Base-by-base conservation (phyloP, 352 stramenopile species). In the Globisporangium recalcitrans region DNA sequence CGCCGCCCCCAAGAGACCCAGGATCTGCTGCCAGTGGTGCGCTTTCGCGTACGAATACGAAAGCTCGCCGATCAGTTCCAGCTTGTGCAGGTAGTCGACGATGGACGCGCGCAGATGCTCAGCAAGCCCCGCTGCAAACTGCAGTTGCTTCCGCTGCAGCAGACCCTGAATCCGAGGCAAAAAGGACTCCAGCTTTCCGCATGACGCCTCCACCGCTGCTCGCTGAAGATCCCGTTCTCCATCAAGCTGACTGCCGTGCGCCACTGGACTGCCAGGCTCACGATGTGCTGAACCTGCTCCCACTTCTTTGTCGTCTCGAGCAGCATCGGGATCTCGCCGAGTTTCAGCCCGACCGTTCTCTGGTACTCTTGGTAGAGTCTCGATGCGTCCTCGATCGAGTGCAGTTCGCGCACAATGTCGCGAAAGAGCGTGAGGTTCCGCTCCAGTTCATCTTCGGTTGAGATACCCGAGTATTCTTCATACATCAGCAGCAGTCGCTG, bases 291-390 rank as follows among this genome's bases (percentile, higher is more conserved):
- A 8, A 87, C 77, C 38, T 88, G 71, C 5, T 72, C 68, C 77
- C 80, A 91, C 26, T 74, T 74, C 6, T 29, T 31, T 31, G 55
- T 78, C 13, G 77, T 72, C 42, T 87, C 74, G 3, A 36, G 61
- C 0, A 91, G 62, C 47, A 79, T 63, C 11, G 67, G 67, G n/a
- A 88, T 77, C 9, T 88, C 80, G 1, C 75, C 75, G 13, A 82
- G 67, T 40, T 89, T 87, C 27, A 89, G 67, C 6, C 78, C 78
- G 10, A 90, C 78, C 71, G 89, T 85, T 47, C 70, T 70, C 48
- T 91, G 80, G 49, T 90, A 91, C 16, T 85, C 77, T 63, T 87
- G 73, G 38, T 90, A 91, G n/a, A 87, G 52, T 29, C 60, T 67
- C 3, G 74, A 75, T 4, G 82, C 71, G 29, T 84, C 77, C 54